Evolutionary conservation across 805 yeast genomes (phyloP).

Genomic region (Pichia deserticola): DNA sequence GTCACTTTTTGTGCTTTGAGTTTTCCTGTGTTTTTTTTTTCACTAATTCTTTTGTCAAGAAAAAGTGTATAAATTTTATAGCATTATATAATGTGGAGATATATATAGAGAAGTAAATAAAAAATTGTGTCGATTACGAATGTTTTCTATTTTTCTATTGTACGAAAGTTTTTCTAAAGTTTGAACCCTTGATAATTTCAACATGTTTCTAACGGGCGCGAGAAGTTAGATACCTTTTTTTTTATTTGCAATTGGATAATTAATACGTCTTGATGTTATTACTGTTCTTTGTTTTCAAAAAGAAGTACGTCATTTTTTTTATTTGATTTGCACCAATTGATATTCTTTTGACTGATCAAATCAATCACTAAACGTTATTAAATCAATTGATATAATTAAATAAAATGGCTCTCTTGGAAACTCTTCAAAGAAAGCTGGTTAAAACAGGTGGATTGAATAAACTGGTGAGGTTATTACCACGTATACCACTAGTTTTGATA

Average conservation of each 20-base stretch:
- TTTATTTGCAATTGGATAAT: too few relatives aligned
- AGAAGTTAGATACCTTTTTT: too few relatives aligned
- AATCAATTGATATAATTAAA: neutral
- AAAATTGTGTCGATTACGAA: neutral
- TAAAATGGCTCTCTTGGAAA: conserved; percentile 40
- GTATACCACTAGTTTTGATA: conserved; percentile 35
- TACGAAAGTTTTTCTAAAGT: too few relatives aligned
- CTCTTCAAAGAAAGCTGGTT: conserved; percentile 35
- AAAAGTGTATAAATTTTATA: neutral
- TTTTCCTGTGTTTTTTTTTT: neutral
- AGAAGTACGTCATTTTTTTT: too few relatives aligned
- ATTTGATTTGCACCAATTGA: too few relatives aligned
- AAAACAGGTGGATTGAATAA: conserved; percentile 41
- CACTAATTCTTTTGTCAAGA: neutral
- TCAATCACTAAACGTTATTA: neutral
- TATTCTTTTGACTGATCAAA: too few relatives aligned
- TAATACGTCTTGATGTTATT: too few relatives aligned
- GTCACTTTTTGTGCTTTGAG: too few relatives aligned
- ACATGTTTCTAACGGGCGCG: too few relatives aligned
- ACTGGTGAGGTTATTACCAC: conserved; percentile 35
- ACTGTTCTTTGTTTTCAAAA: too few relatives aligned
- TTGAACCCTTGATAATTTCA: too few relatives aligned
- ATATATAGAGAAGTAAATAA: neutral
- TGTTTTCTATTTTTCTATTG: too few relatives aligned
- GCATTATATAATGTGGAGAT: neutral